These are phyloP conservation scores for Madurella mycetomatis DNA, from an alignment of 2,329 filamentous ascomycete genomes.

Conservation along the genomic window DNA sequence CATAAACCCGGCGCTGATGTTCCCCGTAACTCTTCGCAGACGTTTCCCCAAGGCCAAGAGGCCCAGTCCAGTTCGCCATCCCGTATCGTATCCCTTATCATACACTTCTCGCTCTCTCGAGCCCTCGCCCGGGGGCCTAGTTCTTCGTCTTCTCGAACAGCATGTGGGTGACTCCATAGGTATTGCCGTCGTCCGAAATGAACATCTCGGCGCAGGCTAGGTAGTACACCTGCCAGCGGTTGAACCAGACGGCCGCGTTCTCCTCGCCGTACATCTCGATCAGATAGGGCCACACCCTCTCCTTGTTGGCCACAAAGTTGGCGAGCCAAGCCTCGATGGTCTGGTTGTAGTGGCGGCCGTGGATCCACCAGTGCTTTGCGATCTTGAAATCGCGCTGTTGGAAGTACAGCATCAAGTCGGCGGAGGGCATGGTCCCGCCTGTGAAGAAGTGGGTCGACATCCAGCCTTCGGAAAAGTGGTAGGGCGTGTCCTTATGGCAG, in stretches of 20 bases:
- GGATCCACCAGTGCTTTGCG: conserved; percentile 66
- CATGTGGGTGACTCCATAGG: conserved; percentile 64
- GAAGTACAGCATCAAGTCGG: conserved; percentile 63
- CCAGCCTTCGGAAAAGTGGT: conserved; percentile 69
- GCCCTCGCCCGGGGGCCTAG: neutral
- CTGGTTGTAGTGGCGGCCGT: conserved; percentile 62
- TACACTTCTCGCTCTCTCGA: neutral
- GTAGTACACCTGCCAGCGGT: conserved; percentile 69
- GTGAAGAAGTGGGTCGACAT: conserved; percentile 73
- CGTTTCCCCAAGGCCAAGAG: too few species aligned
- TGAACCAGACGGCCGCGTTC: conserved; percentile 58
- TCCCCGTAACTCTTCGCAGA: too few species aligned
- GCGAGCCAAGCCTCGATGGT: conserved; percentile 66
- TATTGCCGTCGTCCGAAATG: conserved; percentile 59
- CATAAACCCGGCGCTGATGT: too few species aligned
- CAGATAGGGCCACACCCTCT: conserved; percentile 59
- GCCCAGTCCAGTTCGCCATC: neutral
- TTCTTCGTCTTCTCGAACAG: conserved; percentile 55
- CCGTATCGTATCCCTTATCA: neutral
- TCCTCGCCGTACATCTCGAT: conserved; percentile 61
- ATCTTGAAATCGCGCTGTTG: conserved; percentile 55
- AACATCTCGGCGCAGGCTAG: conserved; percentile 68
- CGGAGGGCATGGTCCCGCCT: conserved; percentile 66
- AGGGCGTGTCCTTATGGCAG: conserved; percentile 58
- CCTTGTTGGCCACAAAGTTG: conserved; percentile 55